Evolutionary conservation across 139 green algal genomes (phyloP).

Genomic region (Pleodorina starrii): DNA sequence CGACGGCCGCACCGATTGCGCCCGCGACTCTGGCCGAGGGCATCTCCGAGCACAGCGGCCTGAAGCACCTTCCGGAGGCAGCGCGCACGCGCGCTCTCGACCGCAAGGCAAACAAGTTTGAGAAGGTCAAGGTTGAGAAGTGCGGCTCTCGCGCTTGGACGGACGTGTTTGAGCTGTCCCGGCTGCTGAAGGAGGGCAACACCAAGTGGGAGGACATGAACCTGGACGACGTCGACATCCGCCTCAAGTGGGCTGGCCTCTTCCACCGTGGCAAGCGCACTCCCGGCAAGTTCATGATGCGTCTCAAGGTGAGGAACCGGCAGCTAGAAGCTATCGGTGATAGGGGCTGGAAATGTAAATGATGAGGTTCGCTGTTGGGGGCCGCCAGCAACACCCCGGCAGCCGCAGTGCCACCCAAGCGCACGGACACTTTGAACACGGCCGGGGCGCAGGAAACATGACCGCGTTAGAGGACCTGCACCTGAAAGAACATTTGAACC

Average conservation of each 20-base stretch:
- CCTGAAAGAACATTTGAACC: no score
- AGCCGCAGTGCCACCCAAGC: no score
- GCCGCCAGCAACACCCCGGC: no score
- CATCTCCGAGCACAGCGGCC: conserved; percentile 52
- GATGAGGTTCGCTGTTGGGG: no score
- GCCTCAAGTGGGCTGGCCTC: conserved; percentile 97
- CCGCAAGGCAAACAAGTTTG: conserved; percentile 85
- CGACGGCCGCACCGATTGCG: background rate
- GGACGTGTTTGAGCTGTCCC: conserved; percentile 72
- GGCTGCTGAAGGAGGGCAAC: conserved; percentile 83
- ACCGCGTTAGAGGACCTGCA: no score
- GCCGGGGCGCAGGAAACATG: no score
- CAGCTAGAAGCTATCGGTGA: no score
- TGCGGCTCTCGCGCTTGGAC: conserved; percentile 84
- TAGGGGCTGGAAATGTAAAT: no score
- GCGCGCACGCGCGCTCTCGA: conserved; percentile 69
- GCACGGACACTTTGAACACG: no score
- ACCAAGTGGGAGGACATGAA: conserved; percentile 85
- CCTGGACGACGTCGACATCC: conserved; percentile 95
- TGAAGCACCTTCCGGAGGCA: conserved; percentile 77
- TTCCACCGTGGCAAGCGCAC: conserved; percentile 97
- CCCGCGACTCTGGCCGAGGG: background rate
- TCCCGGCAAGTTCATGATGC: conserved; percentile 98
- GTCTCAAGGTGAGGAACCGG: conserved; percentile 91
- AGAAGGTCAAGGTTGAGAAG: conserved; percentile 90